These are phyloP conservation scores for Paecilomyces dactylethromorphus DNA, from an alignment of 2,329 filamentous ascomycete species.

Conservation along the genomic window DNA sequence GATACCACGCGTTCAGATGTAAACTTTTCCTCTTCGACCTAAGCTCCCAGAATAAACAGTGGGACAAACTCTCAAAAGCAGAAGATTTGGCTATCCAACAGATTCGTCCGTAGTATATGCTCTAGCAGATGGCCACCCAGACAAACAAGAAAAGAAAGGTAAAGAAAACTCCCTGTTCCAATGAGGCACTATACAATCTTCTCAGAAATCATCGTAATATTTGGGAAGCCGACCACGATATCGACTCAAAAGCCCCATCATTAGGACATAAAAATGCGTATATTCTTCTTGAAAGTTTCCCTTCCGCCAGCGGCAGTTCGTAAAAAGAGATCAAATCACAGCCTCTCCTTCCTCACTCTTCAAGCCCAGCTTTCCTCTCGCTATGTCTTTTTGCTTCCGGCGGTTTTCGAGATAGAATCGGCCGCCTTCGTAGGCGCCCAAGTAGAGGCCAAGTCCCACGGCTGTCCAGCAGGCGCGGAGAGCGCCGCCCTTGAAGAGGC, in stretches of 20 bases:
- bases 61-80: background rate
- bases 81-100: background rate
- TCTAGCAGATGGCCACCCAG: background rate
- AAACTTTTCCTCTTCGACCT: background rate
- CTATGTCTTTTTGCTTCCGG: constrained; percentile 11
- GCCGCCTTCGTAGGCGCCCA: constrained; percentile 79
- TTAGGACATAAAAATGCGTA: background rate
- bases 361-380: constrained; percentile 1
- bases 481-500: constrained; percentile 66
- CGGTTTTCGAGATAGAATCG: constrained; percentile 51
- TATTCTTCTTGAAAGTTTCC: background rate
- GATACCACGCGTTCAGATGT: background rate
- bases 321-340: constrained; percentile 2
- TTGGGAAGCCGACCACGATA: background rate
- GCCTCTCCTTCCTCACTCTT: constrained; percentile 2
- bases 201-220: background rate
- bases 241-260: background rate
- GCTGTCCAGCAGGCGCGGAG: constrained; percentile 76
- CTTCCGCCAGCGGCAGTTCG: background rate
- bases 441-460: constrained; percentile 73
- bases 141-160: background rate
- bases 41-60: no score
- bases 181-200: background rate
- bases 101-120: background rate
- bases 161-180: background rate